phyloP scores from a whole-genome alignment of 768 basidiomycete genomes.

The Agaricus subrufescens region DNA sequence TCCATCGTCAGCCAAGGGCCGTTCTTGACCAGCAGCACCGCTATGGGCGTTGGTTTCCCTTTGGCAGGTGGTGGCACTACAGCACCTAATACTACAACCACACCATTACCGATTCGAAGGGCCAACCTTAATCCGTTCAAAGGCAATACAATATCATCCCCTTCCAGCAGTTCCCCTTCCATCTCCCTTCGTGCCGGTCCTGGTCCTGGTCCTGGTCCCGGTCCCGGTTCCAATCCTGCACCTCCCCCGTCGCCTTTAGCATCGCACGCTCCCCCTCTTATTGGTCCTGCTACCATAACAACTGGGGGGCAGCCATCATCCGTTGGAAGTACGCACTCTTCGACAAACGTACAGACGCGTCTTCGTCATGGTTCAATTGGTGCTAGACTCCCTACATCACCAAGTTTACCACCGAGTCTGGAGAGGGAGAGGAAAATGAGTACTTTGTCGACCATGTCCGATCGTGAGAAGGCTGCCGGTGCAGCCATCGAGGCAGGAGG shows the following conservation, averaged over 20 bases:
- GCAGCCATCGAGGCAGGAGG: conserved; percentile 14
- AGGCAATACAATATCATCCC: conserved; percentile 29
- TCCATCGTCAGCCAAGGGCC: conserved; percentile 14
- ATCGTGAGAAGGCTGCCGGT: conserved; percentile 15
- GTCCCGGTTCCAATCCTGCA: background rate
- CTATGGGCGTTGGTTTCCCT: conserved; percentile 5
- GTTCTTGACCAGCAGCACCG: background rate
- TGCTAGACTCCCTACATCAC: conserved; percentile 20
- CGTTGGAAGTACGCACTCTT: conserved; percentile 2
- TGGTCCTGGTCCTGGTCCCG: background rate
- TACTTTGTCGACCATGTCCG: background rate
- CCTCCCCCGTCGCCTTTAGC: background rate
- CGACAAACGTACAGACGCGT: conserved; percentile 11
- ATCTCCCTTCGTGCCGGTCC: conserved; percentile 25
- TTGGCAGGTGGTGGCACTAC: conserved; percentile 13
- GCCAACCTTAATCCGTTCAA: conserved; percentile 35
- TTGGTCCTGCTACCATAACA: background rate
- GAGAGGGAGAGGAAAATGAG: conserved; percentile 7
- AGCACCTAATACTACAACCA: conserved; percentile 23
- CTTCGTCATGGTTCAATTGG: conserved; percentile 15
- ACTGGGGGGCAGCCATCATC: conserved; percentile 2
- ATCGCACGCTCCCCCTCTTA: background rate
- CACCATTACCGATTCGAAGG: conserved; percentile 26
- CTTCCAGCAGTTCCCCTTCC: conserved; percentile 27
- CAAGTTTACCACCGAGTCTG: conserved; percentile 7